Conservation (phyloP, 371 early-diverging fungal species). For the Catenaria anguillulae region DNA sequence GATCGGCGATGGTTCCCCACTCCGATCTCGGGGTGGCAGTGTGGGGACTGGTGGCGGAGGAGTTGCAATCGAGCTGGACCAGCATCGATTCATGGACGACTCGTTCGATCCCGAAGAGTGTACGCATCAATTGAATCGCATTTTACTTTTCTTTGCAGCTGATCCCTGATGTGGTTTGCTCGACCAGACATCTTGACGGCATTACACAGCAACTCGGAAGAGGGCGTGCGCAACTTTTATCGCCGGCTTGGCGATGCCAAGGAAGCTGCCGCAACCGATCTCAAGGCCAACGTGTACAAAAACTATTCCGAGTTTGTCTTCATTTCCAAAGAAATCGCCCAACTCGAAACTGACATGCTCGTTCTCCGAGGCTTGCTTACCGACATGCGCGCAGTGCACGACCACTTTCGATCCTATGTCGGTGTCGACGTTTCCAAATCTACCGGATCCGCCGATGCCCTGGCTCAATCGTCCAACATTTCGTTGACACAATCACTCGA, state of each 20-base stretch:
- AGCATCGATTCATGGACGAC: conserved; percentile 19
- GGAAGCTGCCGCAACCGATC: conserved; percentile 56
- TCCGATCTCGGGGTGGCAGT: not conserved
- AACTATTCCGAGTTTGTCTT: conserved; percentile 88
- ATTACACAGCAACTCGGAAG: conserved; percentile 26
- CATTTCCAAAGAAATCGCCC: conserved; percentile 79
- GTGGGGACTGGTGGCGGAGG: not conserved
- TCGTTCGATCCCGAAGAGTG: conserved; percentile 25
- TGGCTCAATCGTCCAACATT: too few relatives aligned
- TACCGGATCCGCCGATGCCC: not conserved
- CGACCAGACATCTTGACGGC: not conserved
- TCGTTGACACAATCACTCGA: too few relatives aligned
- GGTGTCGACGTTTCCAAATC: conserved; percentile 9
- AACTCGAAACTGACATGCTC: conserved; percentile 58
- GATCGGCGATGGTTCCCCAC: not conserved
- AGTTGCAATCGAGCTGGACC: conserved; percentile 13
- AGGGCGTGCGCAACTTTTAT: conserved; percentile 41
- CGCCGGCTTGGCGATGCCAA: conserved; percentile 51
- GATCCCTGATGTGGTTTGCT: conserved; percentile 20
- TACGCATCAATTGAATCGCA: conserved; percentile 5
- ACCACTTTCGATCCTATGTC: conserved; percentile 19
- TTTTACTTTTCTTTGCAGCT: not conserved
- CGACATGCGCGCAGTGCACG: conserved; percentile 49
- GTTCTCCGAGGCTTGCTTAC: conserved; percentile 46
- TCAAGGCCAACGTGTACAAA: conserved; percentile 78